phyloP scores from a whole-genome alignment of 768 basidiomycete species.

The Albatrellus ellisii region DNA sequence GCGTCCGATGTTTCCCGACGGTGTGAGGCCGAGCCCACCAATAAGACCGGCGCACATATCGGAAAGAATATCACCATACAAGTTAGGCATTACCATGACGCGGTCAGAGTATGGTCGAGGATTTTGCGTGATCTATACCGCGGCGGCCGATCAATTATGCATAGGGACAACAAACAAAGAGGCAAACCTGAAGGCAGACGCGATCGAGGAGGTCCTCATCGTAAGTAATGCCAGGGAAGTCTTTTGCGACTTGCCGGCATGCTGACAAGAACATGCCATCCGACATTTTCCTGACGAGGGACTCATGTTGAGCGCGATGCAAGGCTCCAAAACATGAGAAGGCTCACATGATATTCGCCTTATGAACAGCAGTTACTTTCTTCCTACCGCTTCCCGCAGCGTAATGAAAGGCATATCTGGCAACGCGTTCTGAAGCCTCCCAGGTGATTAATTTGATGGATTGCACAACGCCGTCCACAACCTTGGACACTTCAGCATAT shows the following conservation, averaged over 20 bases:
- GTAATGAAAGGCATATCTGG: conserved; percentile 96
- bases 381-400: conserved; percentile 80
- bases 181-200: conserved; percentile 74
- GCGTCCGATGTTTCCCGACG: conserved; percentile 94
- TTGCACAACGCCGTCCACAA: conserved; percentile 96
- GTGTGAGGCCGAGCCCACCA: conserved; percentile 93
- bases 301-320: conserved; percentile 3
- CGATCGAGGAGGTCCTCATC: conserved; percentile 97
- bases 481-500: conserved; percentile 27
- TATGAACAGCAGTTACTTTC: conserved; percentile 97
- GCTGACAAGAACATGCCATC: conserved; percentile 99
- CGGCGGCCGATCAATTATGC: neutral
- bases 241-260: conserved; percentile 91
- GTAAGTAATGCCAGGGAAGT: conserved; percentile 86
- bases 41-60: conserved; percentile 99
- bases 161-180: neutral
- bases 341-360: conserved; percentile 93
- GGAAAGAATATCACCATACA: conserved; percentile 91
- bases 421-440: conserved; percentile 97
- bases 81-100: conserved; percentile 99
- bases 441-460: conserved; percentile 99
- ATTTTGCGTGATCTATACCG: conserved; percentile 70
- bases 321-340: neutral
- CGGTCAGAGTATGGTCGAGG: conserved; percentile 88
- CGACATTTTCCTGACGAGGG: conserved; percentile 85